phyloP scores from a whole-genome alignment of 768 basidiomycete species.

The Gymnopilus junonius region DNA sequence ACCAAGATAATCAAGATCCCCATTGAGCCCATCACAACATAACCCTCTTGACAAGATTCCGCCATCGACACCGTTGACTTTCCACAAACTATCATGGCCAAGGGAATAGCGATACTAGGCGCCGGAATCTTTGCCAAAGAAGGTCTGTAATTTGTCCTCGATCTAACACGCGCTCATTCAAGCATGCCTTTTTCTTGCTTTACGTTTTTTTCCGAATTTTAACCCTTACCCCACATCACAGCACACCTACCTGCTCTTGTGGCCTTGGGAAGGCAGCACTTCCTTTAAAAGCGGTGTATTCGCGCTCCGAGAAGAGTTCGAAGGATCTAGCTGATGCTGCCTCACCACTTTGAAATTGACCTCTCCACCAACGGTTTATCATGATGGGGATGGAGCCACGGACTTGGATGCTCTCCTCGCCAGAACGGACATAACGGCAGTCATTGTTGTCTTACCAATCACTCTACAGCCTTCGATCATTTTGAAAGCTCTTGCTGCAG shows the following conservation, averaged over 20 bases:
- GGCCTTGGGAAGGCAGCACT: slow-evolving; percentile 49
- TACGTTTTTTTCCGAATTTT: slow-evolving; percentile 26
- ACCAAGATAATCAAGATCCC: slow-evolving; percentile 9
- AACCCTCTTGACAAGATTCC: slow-evolving; percentile 8
- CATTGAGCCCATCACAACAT: slow-evolving; percentile 21
- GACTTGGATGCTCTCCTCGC: slow-evolving; percentile 68
- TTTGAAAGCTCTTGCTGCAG: slow-evolving; percentile 64
- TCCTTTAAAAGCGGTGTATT: slow-evolving; percentile 73
- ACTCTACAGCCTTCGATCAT: slow-evolving; percentile 72
- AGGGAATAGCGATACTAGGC: slow-evolving; percentile 77
- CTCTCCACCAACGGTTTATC: slow-evolving; percentile 53
- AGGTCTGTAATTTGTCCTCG: slow-evolving; percentile 47
- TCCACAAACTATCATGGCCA: slow-evolving; percentile 39
- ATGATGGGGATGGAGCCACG: slow-evolving; percentile 49
- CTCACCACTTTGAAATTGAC: slow-evolving; percentile 41
- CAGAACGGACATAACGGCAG: slow-evolving; percentile 69
- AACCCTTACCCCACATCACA: slow-evolving; percentile 32
- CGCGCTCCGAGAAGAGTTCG: slow-evolving; percentile 69
- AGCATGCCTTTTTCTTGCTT: slow-evolving; percentile 2
- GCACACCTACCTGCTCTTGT: slow-evolving; percentile 83
- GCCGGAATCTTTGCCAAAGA: slow-evolving; percentile 80
- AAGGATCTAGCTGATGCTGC: slow-evolving; percentile 55
- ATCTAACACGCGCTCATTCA: slow-evolving; percentile 22
- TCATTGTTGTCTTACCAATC: slow-evolving; percentile 82
- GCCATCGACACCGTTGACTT: neutral